phyloP scores from a whole-genome alignment of 176 grass and related monocot genomes.

The Alopecurus myosuroides region DNA sequence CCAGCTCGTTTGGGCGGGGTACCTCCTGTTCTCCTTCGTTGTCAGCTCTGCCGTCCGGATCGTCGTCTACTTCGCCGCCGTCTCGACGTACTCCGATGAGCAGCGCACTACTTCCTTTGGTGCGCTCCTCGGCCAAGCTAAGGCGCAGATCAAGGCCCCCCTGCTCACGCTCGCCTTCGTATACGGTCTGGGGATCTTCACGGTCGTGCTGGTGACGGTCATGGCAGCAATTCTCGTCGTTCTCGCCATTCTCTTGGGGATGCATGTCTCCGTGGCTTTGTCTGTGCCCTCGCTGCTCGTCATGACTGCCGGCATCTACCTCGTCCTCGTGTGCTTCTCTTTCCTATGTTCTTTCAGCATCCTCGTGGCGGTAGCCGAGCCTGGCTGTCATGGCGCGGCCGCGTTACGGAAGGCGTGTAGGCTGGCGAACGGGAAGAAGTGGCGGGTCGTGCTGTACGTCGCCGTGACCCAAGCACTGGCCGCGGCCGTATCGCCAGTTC shows the following conservation, averaged over 20 bases:
- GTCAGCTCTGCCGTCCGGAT: neutral
- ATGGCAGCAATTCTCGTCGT: neutral
- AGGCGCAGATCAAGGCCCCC: neutral
- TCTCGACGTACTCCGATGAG: constrained; percentile 5
- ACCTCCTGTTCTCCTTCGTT: neutral
- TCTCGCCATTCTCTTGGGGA: neutral
- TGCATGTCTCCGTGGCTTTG: too few species aligned
- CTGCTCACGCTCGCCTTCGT: constrained; percentile 1
- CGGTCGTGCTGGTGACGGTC: neutral
- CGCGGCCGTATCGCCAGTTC: neutral
- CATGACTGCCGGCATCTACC: neutral
- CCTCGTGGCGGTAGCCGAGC: constrained; percentile 21
- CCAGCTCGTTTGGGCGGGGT: neutral
- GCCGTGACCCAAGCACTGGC: fast-evolving
- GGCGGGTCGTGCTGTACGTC: neutral
- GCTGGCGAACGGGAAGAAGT: neutral
- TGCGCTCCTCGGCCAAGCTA: neutral
- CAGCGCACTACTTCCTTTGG: neutral
- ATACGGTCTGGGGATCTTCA: neutral
- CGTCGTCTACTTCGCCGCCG: neutral
- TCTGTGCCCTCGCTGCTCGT: neutral
- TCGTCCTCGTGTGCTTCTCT: neutral
- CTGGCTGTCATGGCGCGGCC: neutral
- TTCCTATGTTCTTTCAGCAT: neutral
- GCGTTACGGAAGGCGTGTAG: constrained; percentile 7